Evolutionary conservation across 495 filamentous ascomycete genomes (phyloP).

Genomic region (Trichoderma gamsii): DNA sequence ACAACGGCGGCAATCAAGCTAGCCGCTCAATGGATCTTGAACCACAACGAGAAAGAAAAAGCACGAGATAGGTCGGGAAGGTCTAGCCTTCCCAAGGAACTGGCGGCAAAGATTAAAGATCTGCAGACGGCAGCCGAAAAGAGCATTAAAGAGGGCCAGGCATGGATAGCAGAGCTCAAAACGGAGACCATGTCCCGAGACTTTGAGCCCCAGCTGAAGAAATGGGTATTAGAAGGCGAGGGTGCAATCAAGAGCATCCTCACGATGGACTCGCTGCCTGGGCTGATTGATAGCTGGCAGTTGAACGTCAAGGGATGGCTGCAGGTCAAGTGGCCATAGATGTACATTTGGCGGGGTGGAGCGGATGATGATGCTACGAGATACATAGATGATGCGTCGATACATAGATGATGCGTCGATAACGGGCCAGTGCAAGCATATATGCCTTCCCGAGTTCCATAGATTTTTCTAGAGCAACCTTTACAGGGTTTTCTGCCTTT

Average conservation of each 20-base stretch:
- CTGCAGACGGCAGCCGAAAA: conserved; percentile 26
- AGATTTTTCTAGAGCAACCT: too few relatives aligned
- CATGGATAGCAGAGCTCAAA: conserved; percentile 21
- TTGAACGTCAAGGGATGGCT: conserved; percentile 38
- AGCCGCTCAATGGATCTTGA: conserved; percentile 28
- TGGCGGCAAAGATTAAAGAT: conserved; percentile 32
- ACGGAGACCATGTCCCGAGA: not conserved
- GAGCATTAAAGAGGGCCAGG: conserved; percentile 29
- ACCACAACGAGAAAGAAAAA: conserved; percentile 32
- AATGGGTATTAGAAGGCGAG: conserved; percentile 18
- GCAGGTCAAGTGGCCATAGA: conserved; percentile 14
- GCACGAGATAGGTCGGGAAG: conserved; percentile 34
- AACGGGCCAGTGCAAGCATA: not conserved
- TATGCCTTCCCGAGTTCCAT: not conserved
- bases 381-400: too few relatives aligned
- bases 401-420: too few relatives aligned
- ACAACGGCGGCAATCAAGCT: conserved; percentile 32
- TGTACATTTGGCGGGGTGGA: not conserved
- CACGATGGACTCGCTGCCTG: conserved; percentile 36
- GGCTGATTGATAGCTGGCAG: conserved; percentile 39
- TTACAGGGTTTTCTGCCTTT: too few relatives aligned
- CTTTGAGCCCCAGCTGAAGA: conserved; percentile 13
- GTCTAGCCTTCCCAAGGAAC: conserved; percentile 30
- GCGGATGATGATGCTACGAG: not conserved
- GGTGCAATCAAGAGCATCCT: conserved; percentile 25